Percentiles rank a stretch among this genome's conserved stretches.
Conservation (phyloP, 495 filamentous ascomycete species). For the Venustampulla echinocandica region DNA sequence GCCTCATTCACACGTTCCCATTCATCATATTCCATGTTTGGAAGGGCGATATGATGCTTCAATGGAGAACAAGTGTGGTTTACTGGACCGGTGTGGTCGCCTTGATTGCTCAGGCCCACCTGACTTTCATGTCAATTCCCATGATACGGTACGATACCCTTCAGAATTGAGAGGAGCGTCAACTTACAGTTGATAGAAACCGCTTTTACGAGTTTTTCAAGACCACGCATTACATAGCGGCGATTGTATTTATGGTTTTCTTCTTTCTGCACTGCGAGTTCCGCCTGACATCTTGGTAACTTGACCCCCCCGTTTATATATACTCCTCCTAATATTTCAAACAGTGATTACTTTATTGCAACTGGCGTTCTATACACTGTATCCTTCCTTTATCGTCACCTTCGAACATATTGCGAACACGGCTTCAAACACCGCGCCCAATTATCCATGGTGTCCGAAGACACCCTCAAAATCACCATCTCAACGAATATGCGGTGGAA, state of each 20-base stretch:
- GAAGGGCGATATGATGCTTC: slow-evolving; percentile 39
- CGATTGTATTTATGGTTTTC: slow-evolving; percentile 44
- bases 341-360: slow-evolving; percentile 51
- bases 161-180: background rate
- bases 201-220: slow-evolving; percentile 56
- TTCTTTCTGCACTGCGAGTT: slow-evolving; percentile 54
- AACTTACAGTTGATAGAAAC: slow-evolving; percentile 29
- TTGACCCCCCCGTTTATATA: slow-evolving; percentile 6
- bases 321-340: slow-evolving; percentile 4
- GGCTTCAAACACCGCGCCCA: background rate
- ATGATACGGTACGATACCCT: slow-evolving; percentile 35
- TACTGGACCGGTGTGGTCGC: slow-evolving; percentile 51
- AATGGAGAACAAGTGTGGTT: slow-evolving; percentile 36
- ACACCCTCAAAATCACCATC: background rate
- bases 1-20: slow-evolving; percentile 47
- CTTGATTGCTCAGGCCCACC: slow-evolving; percentile 44
- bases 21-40: slow-evolving; percentile 36
- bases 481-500: slow-evolving; percentile 49
- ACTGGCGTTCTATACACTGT: slow-evolving; percentile 40
- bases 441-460: slow-evolving; percentile 25
- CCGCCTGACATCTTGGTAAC: slow-evolving; percentile 43
- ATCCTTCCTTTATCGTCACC: slow-evolving; percentile 33
- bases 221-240: slow-evolving; percentile 41
- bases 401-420: slow-evolving; percentile 33
- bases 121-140: slow-evolving; percentile 43